Conservation (phyloP, 2,329 filamentous ascomycete species). For the Aspergillus caelatus region DNA sequence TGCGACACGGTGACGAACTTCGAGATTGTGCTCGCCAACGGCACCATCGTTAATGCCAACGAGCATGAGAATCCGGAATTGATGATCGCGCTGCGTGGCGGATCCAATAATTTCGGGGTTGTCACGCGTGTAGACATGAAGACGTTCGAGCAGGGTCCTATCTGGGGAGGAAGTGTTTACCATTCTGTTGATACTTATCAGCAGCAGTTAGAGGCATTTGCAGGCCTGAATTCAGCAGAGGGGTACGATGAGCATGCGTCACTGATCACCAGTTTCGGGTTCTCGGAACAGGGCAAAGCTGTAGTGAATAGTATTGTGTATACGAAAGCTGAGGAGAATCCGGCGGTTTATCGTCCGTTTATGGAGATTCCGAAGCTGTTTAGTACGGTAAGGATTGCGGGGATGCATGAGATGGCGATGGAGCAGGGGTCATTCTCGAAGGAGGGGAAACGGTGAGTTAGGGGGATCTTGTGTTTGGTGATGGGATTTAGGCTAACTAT, state of each 20-base stretch:
- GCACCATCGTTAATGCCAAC: constrained; percentile 45
- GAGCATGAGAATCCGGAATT: constrained; percentile 31
- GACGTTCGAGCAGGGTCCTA: constrained; percentile 7
- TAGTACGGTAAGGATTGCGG: not conserved
- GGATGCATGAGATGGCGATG: not conserved
- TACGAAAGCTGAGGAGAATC: not conserved
- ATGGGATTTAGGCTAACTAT: not conserved
- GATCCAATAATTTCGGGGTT: constrained; percentile 35
- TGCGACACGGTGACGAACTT: constrained; percentile 48
- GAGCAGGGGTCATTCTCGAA: not conserved
- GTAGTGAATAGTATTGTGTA: not conserved
- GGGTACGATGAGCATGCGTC: not conserved
- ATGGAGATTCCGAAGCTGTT: not conserved
- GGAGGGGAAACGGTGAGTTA: not conserved
- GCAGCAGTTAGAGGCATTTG: not conserved
- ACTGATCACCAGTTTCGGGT: not conserved
- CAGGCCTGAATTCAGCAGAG: not conserved
- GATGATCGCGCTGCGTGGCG: constrained; percentile 32
- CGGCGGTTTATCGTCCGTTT: not conserved
- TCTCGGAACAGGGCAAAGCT: not conserved
- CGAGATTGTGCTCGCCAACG: constrained; percentile 52
- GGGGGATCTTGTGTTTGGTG: fast-evolving
- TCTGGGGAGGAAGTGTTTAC: not conserved
- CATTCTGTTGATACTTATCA: not conserved
- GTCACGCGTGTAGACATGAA: constrained; percentile 30